These are phyloP conservation scores for Diddensiella santjacobensis DNA, from an alignment of 805 yeast species.

Conservation along the genomic window DNA sequence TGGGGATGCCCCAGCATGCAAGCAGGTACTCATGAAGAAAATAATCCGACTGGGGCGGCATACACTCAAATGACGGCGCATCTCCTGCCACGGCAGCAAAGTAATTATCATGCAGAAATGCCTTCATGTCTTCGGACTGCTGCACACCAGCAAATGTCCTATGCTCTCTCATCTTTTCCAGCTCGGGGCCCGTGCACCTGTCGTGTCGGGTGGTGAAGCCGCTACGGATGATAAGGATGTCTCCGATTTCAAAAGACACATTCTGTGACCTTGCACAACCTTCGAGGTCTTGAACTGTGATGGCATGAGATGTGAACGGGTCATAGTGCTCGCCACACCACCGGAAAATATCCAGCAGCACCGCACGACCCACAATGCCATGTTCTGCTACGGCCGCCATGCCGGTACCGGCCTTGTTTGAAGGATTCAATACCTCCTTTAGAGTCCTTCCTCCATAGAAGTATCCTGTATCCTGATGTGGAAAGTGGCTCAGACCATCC, in stretches of 20 bases:
- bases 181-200: slow-evolving; percentile 2
- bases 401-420: not conserved
- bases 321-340: slow-evolving; percentile 19
- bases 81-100: slow-evolving; percentile 19
- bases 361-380: slow-evolving; percentile 26
- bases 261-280: slow-evolving; percentile 1
- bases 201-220: not conserved
- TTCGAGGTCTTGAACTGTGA: not conserved
- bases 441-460: not conserved
- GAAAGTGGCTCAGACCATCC: slow-evolving; percentile 4
- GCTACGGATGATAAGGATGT: not conserved
- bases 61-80: slow-evolving; percentile 17
- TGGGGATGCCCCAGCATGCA: slow-evolving; percentile 29
- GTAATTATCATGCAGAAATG: slow-evolving; percentile 17
- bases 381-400: slow-evolving; percentile 22
- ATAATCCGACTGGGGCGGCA: slow-evolving; percentile 15
- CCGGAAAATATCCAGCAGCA: slow-evolving; percentile 22
- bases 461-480: not conserved
- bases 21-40: slow-evolving; percentile 22
- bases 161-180: slow-evolving; percentile 14
- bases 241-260: not conserved
- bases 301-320: slow-evolving; percentile 2
- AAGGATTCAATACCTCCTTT: not conserved
- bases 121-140: slow-evolving; percentile 19
- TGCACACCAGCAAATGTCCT: slow-evolving; percentile 14